These are phyloP conservation scores for Micractinium conductrix DNA, from an alignment of 139 green algal species.

Conservation along the genomic window DNA sequence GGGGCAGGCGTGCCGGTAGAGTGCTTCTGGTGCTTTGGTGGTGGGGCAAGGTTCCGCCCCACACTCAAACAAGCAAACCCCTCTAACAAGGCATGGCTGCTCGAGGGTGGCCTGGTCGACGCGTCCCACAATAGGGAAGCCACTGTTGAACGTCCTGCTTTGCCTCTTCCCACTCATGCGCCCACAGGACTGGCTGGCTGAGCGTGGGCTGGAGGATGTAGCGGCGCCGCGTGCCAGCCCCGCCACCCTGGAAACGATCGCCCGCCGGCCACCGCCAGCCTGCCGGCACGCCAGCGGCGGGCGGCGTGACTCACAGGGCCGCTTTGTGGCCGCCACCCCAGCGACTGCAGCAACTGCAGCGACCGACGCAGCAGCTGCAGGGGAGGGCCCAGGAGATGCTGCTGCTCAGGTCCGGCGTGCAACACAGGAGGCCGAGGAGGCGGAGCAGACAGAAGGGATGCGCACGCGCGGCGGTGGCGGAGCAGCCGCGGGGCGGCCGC, in stretches of 20 bases:
- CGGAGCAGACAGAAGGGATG: too few species aligned
- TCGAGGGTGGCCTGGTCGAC: too few species aligned
- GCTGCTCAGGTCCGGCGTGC: background rate
- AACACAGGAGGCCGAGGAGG: background rate
- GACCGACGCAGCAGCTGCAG: background rate
- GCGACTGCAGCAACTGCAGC: background rate
- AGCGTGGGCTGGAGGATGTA: slow-evolving; percentile 70
- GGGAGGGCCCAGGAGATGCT: background rate
- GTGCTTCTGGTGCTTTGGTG: too few species aligned
- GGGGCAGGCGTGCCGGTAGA: too few species aligned
- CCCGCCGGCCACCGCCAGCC: background rate
- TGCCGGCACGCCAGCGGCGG: too few species aligned
- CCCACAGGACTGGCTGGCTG: slow-evolving; percentile 74
- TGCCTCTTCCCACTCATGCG: background rate
- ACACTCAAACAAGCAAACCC: background rate
- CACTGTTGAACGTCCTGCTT: background rate
- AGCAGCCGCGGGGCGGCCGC: background rate
- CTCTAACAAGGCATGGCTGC: too few species aligned
- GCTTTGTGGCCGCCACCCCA: too few species aligned
- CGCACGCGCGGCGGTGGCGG: background rate
- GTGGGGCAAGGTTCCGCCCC: too few species aligned
- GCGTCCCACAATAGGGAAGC: too few species aligned
- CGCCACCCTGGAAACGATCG: background rate
- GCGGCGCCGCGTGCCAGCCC: background rate
- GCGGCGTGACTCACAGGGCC: too few species aligned